phyloP scores from a whole-genome alignment of 1,284 basidiomycete genomes.

The Puccinia brachypodii region DNA sequence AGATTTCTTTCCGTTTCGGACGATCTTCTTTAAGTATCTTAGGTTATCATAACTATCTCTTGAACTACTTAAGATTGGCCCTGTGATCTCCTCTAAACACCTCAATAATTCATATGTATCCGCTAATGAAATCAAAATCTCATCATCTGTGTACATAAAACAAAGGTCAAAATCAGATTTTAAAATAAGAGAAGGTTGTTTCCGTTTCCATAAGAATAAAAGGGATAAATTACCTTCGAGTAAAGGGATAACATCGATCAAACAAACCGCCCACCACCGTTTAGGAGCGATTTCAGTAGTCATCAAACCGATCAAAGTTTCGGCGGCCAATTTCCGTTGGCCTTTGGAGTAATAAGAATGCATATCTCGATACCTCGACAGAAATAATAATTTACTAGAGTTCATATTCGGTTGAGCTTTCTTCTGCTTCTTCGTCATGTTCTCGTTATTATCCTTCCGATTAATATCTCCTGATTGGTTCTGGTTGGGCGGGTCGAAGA shows the following conservation, averaged over 20 bases:
- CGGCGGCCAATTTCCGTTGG: slow-evolving; percentile 57
- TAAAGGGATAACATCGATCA: slow-evolving; percentile 44
- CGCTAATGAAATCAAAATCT: slow-evolving; percentile 34
- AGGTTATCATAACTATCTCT: slow-evolving; percentile 29
- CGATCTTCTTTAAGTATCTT: slow-evolving; percentile 33
- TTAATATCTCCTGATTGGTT: background rate
- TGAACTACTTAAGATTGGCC: slow-evolving; percentile 9
- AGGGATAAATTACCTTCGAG: slow-evolving; percentile 18
- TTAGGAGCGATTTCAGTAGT: slow-evolving; percentile 58
- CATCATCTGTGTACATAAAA: slow-evolving; percentile 23
- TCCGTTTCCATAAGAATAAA: background rate
- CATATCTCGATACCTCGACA: slow-evolving; percentile 61
- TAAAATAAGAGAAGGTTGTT: background rate
- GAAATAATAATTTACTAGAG: slow-evolving; percentile 58
- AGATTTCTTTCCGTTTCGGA: slow-evolving; percentile 7
- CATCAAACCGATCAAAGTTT: slow-evolving; percentile 58
- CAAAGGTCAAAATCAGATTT: background rate
- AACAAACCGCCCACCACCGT: slow-evolving; percentile 58
- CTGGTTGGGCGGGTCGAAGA: background rate
- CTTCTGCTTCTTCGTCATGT: background rate
- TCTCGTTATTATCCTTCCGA: too few relatives aligned
- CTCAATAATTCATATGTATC: slow-evolving; percentile 45
- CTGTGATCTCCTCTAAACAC: slow-evolving; percentile 45
- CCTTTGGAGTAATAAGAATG: slow-evolving; percentile 58
- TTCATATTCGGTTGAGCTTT: slow-evolving; percentile 25